Conservation (phyloP, 225 moss, liverwort and hornwort genomes). For the Physcomitrium patens region DNA sequence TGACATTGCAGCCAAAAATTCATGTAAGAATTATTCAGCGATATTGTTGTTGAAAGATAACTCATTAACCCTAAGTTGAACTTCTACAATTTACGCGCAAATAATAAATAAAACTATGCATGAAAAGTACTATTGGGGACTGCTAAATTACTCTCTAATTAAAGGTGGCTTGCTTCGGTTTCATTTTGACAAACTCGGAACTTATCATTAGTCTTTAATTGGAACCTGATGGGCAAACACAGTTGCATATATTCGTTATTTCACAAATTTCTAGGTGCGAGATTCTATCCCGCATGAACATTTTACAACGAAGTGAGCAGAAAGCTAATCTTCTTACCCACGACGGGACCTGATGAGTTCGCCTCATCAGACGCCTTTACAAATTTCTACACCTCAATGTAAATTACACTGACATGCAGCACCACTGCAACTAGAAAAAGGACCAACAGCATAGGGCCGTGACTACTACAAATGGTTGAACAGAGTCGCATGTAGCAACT, state of each 20-base stretch:
- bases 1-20: not conserved
- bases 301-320: slow-evolving; percentile 30
- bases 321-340: slow-evolving; percentile 15
- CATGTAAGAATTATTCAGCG: too few relatives aligned
- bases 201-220: not conserved
- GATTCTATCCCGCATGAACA: slow-evolving; percentile 30
- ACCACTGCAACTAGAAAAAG: slow-evolving; percentile 21
- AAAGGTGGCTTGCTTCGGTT: too few relatives aligned
- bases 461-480: slow-evolving; percentile 30
- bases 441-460: slow-evolving; percentile 9
- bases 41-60: not conserved
- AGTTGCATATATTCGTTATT: slow-evolving; percentile 30
- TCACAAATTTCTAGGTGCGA: slow-evolving; percentile 34
- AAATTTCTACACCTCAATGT: slow-evolving; percentile 43
- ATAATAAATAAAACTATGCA: too few relatives aligned
- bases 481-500: slow-evolving; percentile 27
- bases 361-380: slow-evolving; percentile 36
- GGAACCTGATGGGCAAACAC: slow-evolving; percentile 6
- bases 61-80: not conserved
- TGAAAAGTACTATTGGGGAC: too few relatives aligned
- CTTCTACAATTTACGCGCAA: too few relatives aligned
- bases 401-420: slow-evolving; percentile 36
- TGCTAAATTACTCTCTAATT: not conserved
- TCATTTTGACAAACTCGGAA: not conserved
- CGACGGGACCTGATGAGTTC: slow-evolving; percentile 23